These are phyloP conservation scores for Santalum album DNA, from an alignment of 164 flowering plant species.

Conservation along the genomic window DNA sequence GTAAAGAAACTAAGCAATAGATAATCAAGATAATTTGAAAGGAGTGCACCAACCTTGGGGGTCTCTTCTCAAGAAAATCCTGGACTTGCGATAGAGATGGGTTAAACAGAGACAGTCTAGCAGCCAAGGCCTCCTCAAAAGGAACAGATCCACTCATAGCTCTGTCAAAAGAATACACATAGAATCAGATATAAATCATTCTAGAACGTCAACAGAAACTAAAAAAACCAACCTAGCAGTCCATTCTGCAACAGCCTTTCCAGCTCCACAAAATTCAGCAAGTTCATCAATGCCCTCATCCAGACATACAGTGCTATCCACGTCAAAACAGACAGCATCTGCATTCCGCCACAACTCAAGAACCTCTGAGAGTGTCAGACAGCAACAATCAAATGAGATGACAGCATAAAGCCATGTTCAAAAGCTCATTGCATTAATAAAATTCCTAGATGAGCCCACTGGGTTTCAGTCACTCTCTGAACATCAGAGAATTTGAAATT, in stretches of 20 bases:
- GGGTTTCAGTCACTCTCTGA: background rate
- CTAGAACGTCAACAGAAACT: background rate
- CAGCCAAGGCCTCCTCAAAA: conserved; percentile 92
- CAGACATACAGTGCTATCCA: conserved; percentile 94
- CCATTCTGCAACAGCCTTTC: conserved; percentile 98
- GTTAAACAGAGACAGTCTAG: conserved; percentile 75
- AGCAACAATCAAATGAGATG: conserved; percentile 8
- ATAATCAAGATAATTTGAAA: too few relatives aligned
- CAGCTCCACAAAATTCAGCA: conserved; percentile 98
- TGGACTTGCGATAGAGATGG: conserved; percentile 75
- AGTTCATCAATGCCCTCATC: conserved; percentile 99
- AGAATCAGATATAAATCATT: conserved; percentile 3
- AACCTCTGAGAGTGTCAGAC: conserved; percentile 31
- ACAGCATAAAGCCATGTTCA: background rate
- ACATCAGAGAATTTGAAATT: too few relatives aligned
- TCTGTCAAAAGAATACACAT: conserved; percentile 29
- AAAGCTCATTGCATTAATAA: background rate
- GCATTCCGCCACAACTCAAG: conserved; percentile 63
- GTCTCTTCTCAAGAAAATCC: conserved; percentile 74
- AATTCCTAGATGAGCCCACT: background rate
- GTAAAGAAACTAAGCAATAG: too few relatives aligned
- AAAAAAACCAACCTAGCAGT: conserved; percentile 60
- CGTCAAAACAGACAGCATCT: conserved; percentile 94
- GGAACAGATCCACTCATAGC: conserved; percentile 98
- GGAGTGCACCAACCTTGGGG: conserved; percentile 56